Evolutionary conservation across 257 asterid genomes (phyloP), one percentile per base, ranked within the genome.

Genomic region (Nicotiana sylvestris): DNA sequence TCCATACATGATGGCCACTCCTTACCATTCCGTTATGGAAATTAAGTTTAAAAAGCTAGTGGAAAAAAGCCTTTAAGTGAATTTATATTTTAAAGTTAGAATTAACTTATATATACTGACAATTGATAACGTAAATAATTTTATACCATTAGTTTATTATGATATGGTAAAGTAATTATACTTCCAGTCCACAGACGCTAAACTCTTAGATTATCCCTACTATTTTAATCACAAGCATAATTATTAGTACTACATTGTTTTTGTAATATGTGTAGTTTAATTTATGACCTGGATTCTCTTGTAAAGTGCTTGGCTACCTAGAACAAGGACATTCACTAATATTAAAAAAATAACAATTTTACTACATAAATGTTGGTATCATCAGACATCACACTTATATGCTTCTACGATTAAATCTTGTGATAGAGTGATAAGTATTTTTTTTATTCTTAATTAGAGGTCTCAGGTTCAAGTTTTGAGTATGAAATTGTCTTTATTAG

Each of bases 401-500:
- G 11, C 2, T 7, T 43, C 0, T 43, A 43, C 10, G 11, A 0
- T 6, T 6, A 39, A 5, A 37, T 7, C 0, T 5, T 6, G 2
- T 6, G 43, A 2, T 6, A 6, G 46, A 39, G 46, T 39, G 46
- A 37, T 0, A 37, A 37, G 43, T 37, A 37, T 37, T 6, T 5
- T 1, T 5, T 2, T 39, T 2, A 8, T 7, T 43, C 2, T 6
- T 43, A 8, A 8, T 43, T 7, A 43, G 11, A 43, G 10, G 0
- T 39, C 0, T 6, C 10, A 0, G 0, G 10, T 39, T 7, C 2
- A 39, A 43, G 0, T 43, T 0, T 43, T 1, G 3, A 43, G 11
- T 1, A 43, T 43, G 49, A 1, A 43, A 43, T 7, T 3, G 0
- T 0, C 11, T 43, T 43, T 39, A 39, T 39, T 39, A 39, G 2